Percentiles rank a stretch among this genome's conserved stretches.
These are phyloP conservation scores for Lachancea thermotolerans DNA, from an alignment of 805 yeast species.

Conservation along the genomic window DNA sequence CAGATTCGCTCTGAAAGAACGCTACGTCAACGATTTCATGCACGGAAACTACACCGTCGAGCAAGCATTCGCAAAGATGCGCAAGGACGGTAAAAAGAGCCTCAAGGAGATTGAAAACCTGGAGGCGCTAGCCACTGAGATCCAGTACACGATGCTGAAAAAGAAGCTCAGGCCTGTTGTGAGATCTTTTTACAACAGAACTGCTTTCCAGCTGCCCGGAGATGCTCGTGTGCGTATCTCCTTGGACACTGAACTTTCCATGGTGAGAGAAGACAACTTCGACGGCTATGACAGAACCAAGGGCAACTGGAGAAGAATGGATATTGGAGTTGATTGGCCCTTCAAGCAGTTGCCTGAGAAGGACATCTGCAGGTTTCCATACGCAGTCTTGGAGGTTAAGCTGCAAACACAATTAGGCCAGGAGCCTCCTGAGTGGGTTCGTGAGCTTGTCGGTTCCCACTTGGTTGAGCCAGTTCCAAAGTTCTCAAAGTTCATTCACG, in stretches of 20 bases:
- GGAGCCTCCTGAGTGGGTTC: constrained; percentile 97
- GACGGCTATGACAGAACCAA: constrained; percentile 88
- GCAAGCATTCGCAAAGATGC: constrained; percentile 86
- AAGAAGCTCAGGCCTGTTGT: constrained; percentile 87
- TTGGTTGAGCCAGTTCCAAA: constrained; percentile 97
- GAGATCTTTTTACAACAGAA: constrained; percentile 94
- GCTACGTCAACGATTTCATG: constrained; percentile 77
- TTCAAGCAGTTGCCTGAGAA: constrained; percentile 75
- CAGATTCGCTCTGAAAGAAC: constrained; percentile 87
- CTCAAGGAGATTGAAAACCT: constrained; percentile 81
- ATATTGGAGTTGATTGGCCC: constrained; percentile 96
- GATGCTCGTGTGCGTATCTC: constrained; percentile 99
- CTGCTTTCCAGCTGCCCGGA: constrained; percentile 98
- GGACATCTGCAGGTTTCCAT: constrained; percentile 91
- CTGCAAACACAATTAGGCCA: constrained; percentile 97
- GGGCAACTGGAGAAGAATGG: constrained; percentile 97
- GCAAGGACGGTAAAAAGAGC: constrained; percentile 87
- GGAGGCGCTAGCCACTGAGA: constrained; percentile 88
- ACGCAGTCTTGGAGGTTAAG: constrained; percentile 95
- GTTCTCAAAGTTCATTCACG: constrained; percentile 95
- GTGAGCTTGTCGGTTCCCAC: constrained; percentile 85
- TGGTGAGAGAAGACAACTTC: constrained; percentile 96
- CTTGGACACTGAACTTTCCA: constrained; percentile 90
- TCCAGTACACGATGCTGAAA: constrained; percentile 82
- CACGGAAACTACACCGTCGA: constrained; percentile 78